Evolutionary conservation across 2,329 filamentous ascomycete species (phyloP).

Genomic region (Bisporella sp.): DNA sequence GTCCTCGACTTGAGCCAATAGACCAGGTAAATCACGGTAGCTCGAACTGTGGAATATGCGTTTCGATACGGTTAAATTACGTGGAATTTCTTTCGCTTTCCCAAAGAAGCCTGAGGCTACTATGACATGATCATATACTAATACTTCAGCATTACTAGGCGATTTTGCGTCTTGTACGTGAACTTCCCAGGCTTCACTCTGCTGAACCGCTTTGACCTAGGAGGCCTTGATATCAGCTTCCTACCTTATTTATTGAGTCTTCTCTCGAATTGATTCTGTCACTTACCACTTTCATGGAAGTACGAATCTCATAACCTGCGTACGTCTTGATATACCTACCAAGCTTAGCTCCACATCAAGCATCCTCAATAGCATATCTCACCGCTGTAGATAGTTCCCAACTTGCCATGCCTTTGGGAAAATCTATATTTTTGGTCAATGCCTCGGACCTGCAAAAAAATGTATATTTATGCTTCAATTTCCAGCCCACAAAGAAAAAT

Average conservation of each 20-base stretch:
- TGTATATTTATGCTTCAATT: too few relatives aligned
- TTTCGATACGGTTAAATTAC: conserved; percentile 22
- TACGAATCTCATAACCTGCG: conserved; percentile 18
- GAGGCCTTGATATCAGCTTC: too few relatives aligned
- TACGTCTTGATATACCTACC: conserved; percentile 55
- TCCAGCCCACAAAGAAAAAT: too few relatives aligned
- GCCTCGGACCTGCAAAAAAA: too few relatives aligned
- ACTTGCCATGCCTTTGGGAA: conserved; percentile 75
- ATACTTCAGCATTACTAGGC: background rate
- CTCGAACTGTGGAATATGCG: conserved; percentile 62
- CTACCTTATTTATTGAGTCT: too few relatives aligned
- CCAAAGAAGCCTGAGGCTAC: conserved; percentile 75
- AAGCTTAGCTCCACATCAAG: conserved; percentile 29
- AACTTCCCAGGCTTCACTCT: conserved; percentile 15
- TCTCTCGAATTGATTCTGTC: background rate
- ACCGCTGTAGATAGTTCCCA: conserved; percentile 47
- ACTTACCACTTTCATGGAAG: conserved; percentile 12
- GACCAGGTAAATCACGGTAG: conserved; percentile 47
- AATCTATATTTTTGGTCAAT: too few relatives aligned
- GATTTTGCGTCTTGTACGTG: conserved; percentile 2
- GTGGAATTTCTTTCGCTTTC: conserved; percentile 46
- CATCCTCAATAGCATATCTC: too few relatives aligned
- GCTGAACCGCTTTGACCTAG: conserved; percentile 5
- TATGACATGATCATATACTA: conserved; percentile 61
- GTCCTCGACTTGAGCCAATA: conserved; percentile 34